These are phyloP conservation scores for Penicillium glabrum DNA, from an alignment of 2,329 filamentous ascomycete genomes.

Conservation along the genomic window DNA sequence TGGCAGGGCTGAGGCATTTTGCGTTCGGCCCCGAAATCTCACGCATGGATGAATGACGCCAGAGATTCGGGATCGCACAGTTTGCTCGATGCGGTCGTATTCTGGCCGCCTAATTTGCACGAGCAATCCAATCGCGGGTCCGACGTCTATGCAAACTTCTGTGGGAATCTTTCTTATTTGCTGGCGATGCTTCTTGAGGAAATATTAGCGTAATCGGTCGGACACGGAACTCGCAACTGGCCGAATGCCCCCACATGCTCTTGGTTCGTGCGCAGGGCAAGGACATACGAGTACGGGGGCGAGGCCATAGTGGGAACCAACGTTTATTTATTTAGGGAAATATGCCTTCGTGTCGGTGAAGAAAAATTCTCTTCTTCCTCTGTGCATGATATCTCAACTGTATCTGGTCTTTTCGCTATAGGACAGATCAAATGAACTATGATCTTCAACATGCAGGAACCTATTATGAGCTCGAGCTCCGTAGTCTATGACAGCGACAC, in stretches of 20 bases:
- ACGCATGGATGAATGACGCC: not conserved
- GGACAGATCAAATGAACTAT: not conserved
- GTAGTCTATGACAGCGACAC: slow-evolving; percentile 21
- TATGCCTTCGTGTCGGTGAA: not conserved
- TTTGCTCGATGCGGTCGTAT: not conserved
- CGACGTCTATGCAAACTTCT: not conserved
- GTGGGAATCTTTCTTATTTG: not conserved
- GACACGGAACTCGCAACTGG: not conserved
- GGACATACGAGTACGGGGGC: slow-evolving; percentile 18
- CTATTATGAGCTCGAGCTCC: slow-evolving; percentile 11
- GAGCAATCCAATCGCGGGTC: not conserved
- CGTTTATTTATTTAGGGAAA: not conserved
- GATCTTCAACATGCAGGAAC: not conserved
- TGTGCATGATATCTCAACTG: not conserved
- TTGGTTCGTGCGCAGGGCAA: slow-evolving; percentile 8
- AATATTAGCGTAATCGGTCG: not conserved
- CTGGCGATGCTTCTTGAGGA: not conserved
- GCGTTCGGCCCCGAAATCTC: not conserved
- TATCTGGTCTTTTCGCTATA: not conserved
- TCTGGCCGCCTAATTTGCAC: not conserved
- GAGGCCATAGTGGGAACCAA: not conserved
- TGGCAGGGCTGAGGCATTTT: not conserved
- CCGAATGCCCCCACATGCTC: not conserved
- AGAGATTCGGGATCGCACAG: not conserved
- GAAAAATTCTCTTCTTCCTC: not conserved